Conservation (phyloP, 2,329 filamentous ascomycete species). For the Fusarium acutatum region DNA sequence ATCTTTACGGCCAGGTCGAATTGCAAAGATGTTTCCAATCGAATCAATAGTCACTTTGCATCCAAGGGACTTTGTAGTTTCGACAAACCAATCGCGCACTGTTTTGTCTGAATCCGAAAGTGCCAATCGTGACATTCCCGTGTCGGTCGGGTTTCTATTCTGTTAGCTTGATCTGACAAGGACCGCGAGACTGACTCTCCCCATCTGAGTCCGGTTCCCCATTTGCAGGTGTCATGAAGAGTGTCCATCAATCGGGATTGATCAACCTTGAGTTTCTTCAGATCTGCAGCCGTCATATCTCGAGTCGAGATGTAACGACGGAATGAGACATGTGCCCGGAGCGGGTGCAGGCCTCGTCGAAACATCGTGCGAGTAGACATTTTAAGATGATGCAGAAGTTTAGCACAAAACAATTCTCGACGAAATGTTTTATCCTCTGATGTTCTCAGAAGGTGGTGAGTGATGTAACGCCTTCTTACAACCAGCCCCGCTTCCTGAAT, state of each 20-base stretch:
- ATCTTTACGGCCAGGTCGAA: slow-evolving; percentile 68
- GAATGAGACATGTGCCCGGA: neutral
- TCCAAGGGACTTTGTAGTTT: slow-evolving; percentile 68
- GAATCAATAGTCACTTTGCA: slow-evolving; percentile 74
- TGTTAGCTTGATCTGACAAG: neutral
- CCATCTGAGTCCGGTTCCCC: slow-evolving; percentile 33
- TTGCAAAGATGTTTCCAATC: slow-evolving; percentile 84
- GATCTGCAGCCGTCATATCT: slow-evolving; percentile 29
- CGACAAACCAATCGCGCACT: slow-evolving; percentile 78
- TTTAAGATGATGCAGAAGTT: fast-evolving
- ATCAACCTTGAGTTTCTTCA: slow-evolving; percentile 32
- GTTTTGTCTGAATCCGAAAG: slow-evolving; percentile 76
- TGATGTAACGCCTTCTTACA: slow-evolving; percentile 19
- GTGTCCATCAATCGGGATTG: slow-evolving; percentile 35
- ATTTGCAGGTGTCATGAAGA: slow-evolving; percentile 34
- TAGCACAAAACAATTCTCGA: neutral
- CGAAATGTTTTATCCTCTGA: neutral
- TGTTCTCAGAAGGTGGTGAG: slow-evolving; percentile 5
- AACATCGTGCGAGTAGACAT: neutral
- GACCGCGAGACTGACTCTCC: slow-evolving; percentile 14
- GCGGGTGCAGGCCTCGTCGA: neutral
- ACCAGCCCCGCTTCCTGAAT: slow-evolving; percentile 18
- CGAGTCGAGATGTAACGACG: slow-evolving; percentile 28
- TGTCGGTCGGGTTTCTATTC: slow-evolving; percentile 56
- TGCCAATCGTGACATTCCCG: slow-evolving; percentile 79